Base-by-base conservation (phyloP, 2,329 filamentous ascomycete species). In the Penicillium sp. region DNA sequence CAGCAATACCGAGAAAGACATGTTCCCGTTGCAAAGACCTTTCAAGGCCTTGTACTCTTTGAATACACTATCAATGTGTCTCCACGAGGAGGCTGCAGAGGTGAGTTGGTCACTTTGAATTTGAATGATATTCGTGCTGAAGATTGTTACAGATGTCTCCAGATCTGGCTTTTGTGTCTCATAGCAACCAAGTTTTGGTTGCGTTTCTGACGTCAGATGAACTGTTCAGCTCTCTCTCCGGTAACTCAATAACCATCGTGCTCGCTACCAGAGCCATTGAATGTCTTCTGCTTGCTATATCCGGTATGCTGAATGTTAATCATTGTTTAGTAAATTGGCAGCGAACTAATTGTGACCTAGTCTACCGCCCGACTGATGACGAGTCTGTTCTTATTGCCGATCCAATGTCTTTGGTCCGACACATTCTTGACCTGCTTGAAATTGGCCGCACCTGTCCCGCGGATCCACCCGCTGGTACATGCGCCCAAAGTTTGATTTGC, bases 11-110 rank as follows among this genome's bases (percentile, higher is more conserved):
- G 82, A 86, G 56, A 72, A 75, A 11, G 81, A 87, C 11, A 75
- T 91, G 1, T 91, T 94, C 57, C 87, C 88, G 7, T 72, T 83
- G 1, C 81, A 82, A 0, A 85, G 88, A 56, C 87, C 88, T 2
- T 91, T 86, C 77, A 88, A 88, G 63, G 85, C 85, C 2, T 78
- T 91, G 0, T 95, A 92, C 68, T 87, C 88, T 3, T 74, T 91
- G 1, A 82, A 88, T 66, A 84, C 86, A 0, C 77, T 96, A 37
- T 76, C 79, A 22, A 81, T 85, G 52, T 88, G 86, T 67, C 78
- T 91, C 37, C 75, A 78, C 26, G 73, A 73, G 58, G 75, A 76
- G 68, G 73, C 76, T 58, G 72, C 69, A 14, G 57, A 50, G 56
- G 51, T 54, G 31, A 49, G 31, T 60, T 46, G 4, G 36, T 46